Conservation (phyloP, 257 asterid genomes). For the Salvia miltiorrhiza region DNA sequence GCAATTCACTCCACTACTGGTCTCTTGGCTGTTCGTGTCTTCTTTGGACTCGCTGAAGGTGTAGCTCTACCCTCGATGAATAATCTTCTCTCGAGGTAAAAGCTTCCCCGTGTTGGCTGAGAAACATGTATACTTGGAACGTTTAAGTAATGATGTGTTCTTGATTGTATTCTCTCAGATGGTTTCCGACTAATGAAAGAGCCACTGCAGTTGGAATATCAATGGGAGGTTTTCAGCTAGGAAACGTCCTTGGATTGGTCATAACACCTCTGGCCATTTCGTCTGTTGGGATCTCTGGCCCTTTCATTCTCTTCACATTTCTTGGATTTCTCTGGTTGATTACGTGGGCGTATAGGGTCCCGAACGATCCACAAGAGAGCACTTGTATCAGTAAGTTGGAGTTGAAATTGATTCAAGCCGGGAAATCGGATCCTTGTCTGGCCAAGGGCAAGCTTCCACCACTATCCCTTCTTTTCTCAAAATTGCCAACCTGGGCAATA, state of each 20-base stretch:
- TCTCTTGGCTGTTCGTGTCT: slow-evolving; percentile 83
- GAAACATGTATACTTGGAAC: not conserved
- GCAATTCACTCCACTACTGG: slow-evolving; percentile 80
- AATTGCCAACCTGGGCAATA: slow-evolving; percentile 89
- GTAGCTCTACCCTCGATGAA: slow-evolving; percentile 97
- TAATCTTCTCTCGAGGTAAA: slow-evolving; percentile 73
- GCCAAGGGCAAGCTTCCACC: slow-evolving; percentile 65
- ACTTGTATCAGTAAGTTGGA: slow-evolving; percentile 53
- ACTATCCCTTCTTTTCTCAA: slow-evolving; percentile 57
- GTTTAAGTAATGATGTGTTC: not conserved
- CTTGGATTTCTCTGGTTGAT: slow-evolving; percentile 85
- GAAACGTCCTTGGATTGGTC: slow-evolving; percentile 86
- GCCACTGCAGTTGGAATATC: slow-evolving; percentile 94
- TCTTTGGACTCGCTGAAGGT: slow-evolving; percentile 96
- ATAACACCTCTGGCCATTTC: slow-evolving; percentile 70
- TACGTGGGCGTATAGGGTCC: slow-evolving; percentile 52
- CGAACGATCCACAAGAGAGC: slow-evolving; percentile 73
- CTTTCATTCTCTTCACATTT: slow-evolving; percentile 74
- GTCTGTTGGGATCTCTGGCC: slow-evolving; percentile 72
- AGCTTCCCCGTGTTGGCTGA: not conserved
- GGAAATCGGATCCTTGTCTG: slow-evolving; percentile 49
- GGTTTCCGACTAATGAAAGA: slow-evolving; percentile 86
- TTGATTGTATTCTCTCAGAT: slow-evolving; percentile 33
- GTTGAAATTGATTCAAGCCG: slow-evolving; percentile 72
- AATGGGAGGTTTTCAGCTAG: slow-evolving; percentile 96